phyloP scores from a whole-genome alignment of 495 filamentous ascomycete genomes.

The Diplogelasinospora grovesii region DNA sequence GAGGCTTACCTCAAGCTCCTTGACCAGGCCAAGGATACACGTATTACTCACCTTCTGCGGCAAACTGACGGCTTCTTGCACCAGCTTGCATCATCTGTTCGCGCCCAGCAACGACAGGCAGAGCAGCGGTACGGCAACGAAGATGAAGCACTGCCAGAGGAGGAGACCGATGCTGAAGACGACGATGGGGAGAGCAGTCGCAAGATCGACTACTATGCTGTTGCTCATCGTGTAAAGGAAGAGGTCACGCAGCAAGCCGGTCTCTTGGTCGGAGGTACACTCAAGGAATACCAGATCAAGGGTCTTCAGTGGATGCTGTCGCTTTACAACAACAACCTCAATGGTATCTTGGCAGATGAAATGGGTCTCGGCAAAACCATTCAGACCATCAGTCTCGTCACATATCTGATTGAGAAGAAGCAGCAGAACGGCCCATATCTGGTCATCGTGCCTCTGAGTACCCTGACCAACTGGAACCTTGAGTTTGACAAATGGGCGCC shows the following conservation, averaged over 20 bases:
- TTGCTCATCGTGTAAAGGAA: slow-evolving; percentile 93
- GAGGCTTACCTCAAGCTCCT: slow-evolving; percentile 95
- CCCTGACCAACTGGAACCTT: slow-evolving; percentile 95
- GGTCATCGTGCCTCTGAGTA: slow-evolving; percentile 94
- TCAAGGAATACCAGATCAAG: slow-evolving; percentile 98
- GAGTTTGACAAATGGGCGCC: slow-evolving; percentile 99
- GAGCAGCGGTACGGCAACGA: slow-evolving; percentile 70
- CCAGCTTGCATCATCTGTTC: slow-evolving; percentile 88
- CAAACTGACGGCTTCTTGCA: slow-evolving; percentile 97
- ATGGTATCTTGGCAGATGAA: slow-evolving; percentile 96
- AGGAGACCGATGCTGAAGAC: slow-evolving; percentile 53
- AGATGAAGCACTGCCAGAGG: slow-evolving; percentile 46
- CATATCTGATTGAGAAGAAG: slow-evolving; percentile 94
- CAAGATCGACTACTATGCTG: slow-evolving; percentile 96
- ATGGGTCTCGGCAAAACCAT: slow-evolving; percentile 99
- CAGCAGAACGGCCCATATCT: slow-evolving; percentile 87
- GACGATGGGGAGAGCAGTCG: slow-evolving; percentile 64
- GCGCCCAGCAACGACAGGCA: slow-evolving; percentile 79
- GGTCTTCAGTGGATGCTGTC: slow-evolving; percentile 99
- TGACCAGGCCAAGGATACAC: slow-evolving; percentile 96
- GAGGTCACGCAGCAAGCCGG: slow-evolving; percentile 72
- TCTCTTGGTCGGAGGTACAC: slow-evolving; percentile 80
- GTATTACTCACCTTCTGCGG: slow-evolving; percentile 91
- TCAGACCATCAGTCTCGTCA: slow-evolving; percentile 96
- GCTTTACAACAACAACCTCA: slow-evolving; percentile 98